Evolutionary conservation across 2,329 filamentous ascomycete species (phyloP).

Genomic region (Lecanicillium sp.): DNA sequence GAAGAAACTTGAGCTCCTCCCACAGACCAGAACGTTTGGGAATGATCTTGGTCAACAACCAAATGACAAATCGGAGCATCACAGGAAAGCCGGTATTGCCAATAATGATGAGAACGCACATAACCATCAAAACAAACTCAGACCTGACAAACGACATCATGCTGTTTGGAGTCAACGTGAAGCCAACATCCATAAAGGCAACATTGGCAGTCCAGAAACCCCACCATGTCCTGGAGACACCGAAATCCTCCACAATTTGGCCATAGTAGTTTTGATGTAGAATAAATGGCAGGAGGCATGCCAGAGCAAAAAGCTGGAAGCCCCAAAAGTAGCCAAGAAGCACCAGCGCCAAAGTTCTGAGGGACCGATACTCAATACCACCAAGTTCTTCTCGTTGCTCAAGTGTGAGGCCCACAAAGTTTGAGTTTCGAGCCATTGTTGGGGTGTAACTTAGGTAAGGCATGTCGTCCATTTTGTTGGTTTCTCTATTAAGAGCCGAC

Average conservation of each 20-base stretch:
- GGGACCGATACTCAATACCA: conserved; percentile 88
- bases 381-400: conserved; percentile 92
- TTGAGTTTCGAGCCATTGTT: conserved; percentile 86
- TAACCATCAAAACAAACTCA: conserved; percentile 64
- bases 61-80: conserved; percentile 90
- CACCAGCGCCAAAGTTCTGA: conserved; percentile 77
- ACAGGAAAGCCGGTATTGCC: conserved; percentile 94
- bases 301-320: conserved; percentile 69
- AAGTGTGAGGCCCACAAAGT: conserved; percentile 79
- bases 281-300: conserved; percentile 77
- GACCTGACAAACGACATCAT: conserved; percentile 84
- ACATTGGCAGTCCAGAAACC: conserved; percentile 82
- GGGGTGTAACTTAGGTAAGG: conserved; percentile 94
- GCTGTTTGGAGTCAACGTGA: conserved; percentile 84
- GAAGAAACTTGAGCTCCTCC: conserved; percentile 83
- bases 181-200: conserved; percentile 91
- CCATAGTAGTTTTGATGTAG: conserved; percentile 54
- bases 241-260: conserved; percentile 50
- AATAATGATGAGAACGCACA: conserved; percentile 83
- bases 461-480: conserved; percentile 44
- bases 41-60: conserved; percentile 61
- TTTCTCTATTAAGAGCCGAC: conserved; percentile 43
- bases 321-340: conserved; percentile 73
- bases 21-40: conserved; percentile 62
- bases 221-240: conserved; percentile 74